Percentiles rank a stretch among this genome's conserved stretches.
phyloP scores from a whole-genome alignment of 768 basidiomycete genomes.

The Russula griseocarnosa region DNA sequence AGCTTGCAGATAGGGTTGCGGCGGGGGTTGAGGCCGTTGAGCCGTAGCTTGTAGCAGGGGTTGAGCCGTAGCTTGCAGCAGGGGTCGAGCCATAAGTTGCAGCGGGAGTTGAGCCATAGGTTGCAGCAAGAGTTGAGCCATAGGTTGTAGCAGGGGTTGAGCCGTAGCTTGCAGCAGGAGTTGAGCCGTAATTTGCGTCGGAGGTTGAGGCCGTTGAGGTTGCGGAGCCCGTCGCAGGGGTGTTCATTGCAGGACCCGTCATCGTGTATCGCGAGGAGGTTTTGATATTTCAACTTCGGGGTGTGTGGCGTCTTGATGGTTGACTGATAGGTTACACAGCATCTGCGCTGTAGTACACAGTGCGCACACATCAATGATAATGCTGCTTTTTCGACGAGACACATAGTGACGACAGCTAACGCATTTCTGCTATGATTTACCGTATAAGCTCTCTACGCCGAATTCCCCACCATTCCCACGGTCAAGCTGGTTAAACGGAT shows the following conservation, averaged over 20 bases:
- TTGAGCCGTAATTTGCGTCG: background rate
- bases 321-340: no score
- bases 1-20: no score
- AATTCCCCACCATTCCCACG: slow-evolving; percentile 43
- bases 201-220: slow-evolving; percentile 8
- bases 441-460: slow-evolving; percentile 48
- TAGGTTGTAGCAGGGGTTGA: background rate
- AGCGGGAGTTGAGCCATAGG: no score
- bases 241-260: background rate
- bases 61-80: no score
- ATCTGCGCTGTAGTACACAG: no score
- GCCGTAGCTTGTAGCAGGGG: no score
- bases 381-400: background rate
- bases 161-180: background rate
- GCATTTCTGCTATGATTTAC: slow-evolving; percentile 32
- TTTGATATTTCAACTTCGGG: background rate
- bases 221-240: background rate
- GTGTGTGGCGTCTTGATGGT: no score
- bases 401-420: background rate
- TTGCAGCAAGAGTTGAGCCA: no score
- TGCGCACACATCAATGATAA: background rate
- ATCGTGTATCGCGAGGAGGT: no score
- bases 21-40: no score
- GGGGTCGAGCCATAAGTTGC: no score
- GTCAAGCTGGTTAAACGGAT: slow-evolving; percentile 63